Evolutionary conservation across 805 yeast species (phyloP).

Genomic region (Torulaspora indica): DNA sequence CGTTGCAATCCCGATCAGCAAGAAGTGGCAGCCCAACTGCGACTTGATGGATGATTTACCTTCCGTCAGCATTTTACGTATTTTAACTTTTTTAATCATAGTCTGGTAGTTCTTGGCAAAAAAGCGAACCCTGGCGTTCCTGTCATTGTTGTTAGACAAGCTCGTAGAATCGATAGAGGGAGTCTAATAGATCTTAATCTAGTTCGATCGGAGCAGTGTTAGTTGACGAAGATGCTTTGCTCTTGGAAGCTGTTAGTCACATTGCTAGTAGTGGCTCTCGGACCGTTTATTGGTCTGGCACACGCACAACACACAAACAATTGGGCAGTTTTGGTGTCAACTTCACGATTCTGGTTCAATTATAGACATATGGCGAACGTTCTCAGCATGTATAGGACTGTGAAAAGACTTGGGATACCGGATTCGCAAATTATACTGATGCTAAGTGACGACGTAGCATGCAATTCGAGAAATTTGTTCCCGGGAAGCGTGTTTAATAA

Average conservation of each 20-base stretch:
- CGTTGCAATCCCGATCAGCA: too few species aligned
- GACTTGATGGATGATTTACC: neutral
- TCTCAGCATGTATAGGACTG: slow-evolving; percentile 89
- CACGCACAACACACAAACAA: slow-evolving; percentile 51
- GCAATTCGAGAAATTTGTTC: slow-evolving; percentile 91
- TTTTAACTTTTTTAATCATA: neutral
- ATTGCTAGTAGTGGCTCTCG: neutral
- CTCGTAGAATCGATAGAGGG: neutral
- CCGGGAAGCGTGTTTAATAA: slow-evolving; percentile 96
- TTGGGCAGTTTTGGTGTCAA: slow-evolving; percentile 87
- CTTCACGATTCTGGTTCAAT: slow-evolving; percentile 97
- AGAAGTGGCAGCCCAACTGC: neutral
- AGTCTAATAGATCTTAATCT: neutral
- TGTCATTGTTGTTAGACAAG: neutral
- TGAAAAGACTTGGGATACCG: slow-evolving; percentile 92
- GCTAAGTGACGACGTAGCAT: slow-evolving; percentile 95
- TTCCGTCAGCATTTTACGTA: neutral
- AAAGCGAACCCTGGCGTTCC: neutral
- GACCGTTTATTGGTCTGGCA: slow-evolving; percentile 2
- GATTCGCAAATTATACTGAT: slow-evolving; percentile 94
- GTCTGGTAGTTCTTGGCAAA: neutral
- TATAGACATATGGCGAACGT: slow-evolving; percentile 98
- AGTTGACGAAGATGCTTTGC: slow-evolving; percentile 3
- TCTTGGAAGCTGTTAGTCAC: slow-evolving; percentile 5
- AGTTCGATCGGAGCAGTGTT: neutral